Base-by-base conservation (phyloP, 768 basidiomycete genomes). In the Tylopilus subfusipes region DNA sequence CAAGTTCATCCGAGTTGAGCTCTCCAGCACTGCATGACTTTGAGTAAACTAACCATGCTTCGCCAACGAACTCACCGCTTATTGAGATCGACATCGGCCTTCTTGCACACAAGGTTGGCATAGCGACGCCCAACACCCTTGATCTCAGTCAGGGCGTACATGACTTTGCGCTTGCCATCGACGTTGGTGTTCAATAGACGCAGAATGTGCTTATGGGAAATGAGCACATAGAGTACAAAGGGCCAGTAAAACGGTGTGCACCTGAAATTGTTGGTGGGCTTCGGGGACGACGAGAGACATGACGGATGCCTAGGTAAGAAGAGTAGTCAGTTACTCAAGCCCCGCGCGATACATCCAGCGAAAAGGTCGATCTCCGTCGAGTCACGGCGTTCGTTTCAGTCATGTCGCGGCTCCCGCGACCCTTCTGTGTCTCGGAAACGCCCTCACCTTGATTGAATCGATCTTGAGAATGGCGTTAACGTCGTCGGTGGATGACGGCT, bases 151-250 rank as follows among this genome's bases (percentile, higher is more conserved):
- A 98, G 74, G 67, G 97, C 96, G 74, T 93, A 98, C 90, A 93
- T 98, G 75, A 99, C 89, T 81, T 99, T 99, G 67, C 97, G 87
- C 73, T 96, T 95, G 64, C 97, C 97, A 75, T 98, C 96, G 63
- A 99, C 97, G 80, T 98, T 98, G 73, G 97, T 98, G 83, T 98
- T 98, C 65, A 97, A 81, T 42, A 99, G 85, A 89, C 97, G 97
- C 57, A 99, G 78, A 75, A 99, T 99, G 85, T 98, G 97, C 93
- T 98, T 68, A 65, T 31, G 19, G 33, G 14, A 14, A 31, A 30
- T 62, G 53, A 53, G 60, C 47, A 36, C 24, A 24, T 4, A 33
- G 30, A 36, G 19, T 31, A 22, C 24, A 48, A 21, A 27, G 14
- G 13, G 18, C 18, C 22, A 43, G 42, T 19, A 11, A 21, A 18